Evolutionary conservation across 805 yeast genomes (phyloP).

Genomic region (Wickerhamiella sorbophila): DNA sequence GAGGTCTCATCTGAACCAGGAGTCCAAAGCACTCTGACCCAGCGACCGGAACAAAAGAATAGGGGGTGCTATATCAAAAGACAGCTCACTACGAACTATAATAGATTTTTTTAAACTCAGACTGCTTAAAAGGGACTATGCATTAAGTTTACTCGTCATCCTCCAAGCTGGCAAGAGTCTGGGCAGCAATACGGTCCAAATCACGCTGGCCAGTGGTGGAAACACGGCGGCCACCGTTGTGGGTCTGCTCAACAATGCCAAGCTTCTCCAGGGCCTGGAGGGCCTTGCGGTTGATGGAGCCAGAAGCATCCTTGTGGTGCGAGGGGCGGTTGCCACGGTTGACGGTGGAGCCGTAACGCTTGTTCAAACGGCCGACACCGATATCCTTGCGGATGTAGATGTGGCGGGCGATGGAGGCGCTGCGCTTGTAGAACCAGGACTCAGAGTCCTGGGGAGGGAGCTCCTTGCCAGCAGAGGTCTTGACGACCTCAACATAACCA

Average conservation of each 20-base stretch:
- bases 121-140: background rate
- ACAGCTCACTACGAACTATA: too few relatives aligned
- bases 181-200: slow-evolving; percentile 99
- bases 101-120: slow-evolving; percentile 25
- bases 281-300: slow-evolving; percentile 97
- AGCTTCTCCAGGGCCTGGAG: slow-evolving; percentile 97
- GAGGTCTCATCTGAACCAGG: background rate
- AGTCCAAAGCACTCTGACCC: background rate
- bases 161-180: slow-evolving; percentile 87
- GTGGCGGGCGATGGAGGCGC: slow-evolving; percentile 99
- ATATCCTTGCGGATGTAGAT: slow-evolving; percentile 98
- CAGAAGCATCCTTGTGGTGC: slow-evolving; percentile 97
- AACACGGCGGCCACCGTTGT: slow-evolving; percentile 99
- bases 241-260: slow-evolving; percentile 90
- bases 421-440: slow-evolving; percentile 99
- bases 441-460: slow-evolving; percentile 99
- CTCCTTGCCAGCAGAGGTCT: slow-evolving; percentile 97
- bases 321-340: slow-evolving; percentile 99
- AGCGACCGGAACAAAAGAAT: too few relatives aligned
- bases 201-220: slow-evolving; percentile 99
- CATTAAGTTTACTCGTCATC: slow-evolving; percentile 18
- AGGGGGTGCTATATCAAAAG: too few relatives aligned
- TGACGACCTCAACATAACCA: slow-evolving; percentile 98
- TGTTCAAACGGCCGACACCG: slow-evolving; percentile 99
- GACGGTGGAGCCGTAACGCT: slow-evolving; percentile 96